phyloP scores from a whole-genome alignment of 2,329 filamentous ascomycete species.

The Colletotrichum salicis region DNA sequence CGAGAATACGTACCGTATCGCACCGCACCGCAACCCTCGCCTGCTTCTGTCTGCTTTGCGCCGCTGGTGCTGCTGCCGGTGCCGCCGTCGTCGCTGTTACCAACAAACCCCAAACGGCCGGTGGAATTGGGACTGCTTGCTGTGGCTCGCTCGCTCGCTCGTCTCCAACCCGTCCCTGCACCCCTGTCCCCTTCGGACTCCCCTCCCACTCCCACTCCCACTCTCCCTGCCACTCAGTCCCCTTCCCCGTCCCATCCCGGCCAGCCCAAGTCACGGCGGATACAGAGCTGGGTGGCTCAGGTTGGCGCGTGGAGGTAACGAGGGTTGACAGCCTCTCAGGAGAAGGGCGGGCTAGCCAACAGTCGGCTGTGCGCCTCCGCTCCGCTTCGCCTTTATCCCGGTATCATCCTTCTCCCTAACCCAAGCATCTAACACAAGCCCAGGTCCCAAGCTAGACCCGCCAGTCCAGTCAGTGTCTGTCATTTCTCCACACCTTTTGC shows the following conservation, averaged over 20 bases:
- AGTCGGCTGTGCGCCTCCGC: slow-evolving; percentile 35
- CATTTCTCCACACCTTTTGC: slow-evolving; percentile 20
- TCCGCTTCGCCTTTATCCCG: slow-evolving; percentile 37
- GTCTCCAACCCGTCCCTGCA: slow-evolving; percentile 17
- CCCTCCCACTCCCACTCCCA: slow-evolving; percentile 1
- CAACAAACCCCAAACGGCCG: slow-evolving; percentile 19
- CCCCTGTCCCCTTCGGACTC: slow-evolving; percentile 22
- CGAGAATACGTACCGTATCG: slow-evolving; percentile 1
- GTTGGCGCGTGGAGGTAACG: slow-evolving; percentile 28
- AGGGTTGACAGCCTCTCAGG: slow-evolving; percentile 33
- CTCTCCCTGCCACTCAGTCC: slow-evolving; percentile 10
- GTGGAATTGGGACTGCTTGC: slow-evolving; percentile 24
- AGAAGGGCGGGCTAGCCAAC: slow-evolving; percentile 34
- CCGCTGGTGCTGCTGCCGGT: not conserved
- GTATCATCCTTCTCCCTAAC: slow-evolving; percentile 36
- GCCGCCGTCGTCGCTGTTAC: slow-evolving; percentile 3
- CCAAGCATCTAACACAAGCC: slow-evolving; percentile 35
- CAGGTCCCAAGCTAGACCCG: slow-evolving; percentile 34
- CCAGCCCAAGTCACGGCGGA: slow-evolving; percentile 27
- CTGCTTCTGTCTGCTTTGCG: not conserved
- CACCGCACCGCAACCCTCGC: not conserved
- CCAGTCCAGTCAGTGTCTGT: slow-evolving; percentile 22
- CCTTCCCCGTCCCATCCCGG: slow-evolving; percentile 28
- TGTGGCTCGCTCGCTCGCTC: slow-evolving; percentile 6
- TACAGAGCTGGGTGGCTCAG: slow-evolving; percentile 31